Conservation (phyloP, 768 basidiomycete genomes). For the Tephrocybe rancida region DNA sequence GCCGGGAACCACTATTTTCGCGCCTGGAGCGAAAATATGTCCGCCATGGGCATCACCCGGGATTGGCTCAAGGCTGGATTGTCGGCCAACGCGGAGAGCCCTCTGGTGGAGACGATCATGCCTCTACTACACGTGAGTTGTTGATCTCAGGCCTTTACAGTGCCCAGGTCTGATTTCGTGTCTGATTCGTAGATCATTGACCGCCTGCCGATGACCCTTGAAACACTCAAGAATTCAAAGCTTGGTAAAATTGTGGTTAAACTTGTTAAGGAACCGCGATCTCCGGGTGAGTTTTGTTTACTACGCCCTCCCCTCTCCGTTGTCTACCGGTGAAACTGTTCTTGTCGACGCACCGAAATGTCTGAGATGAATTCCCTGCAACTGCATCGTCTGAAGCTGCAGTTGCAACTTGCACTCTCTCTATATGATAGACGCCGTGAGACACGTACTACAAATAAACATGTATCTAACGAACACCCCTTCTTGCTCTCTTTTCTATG, state of each 20-base stretch:
- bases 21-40: slow-evolving; percentile 79
- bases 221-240: slow-evolving; percentile 69
- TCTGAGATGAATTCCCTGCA: slow-evolving; percentile 17
- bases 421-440: slow-evolving; percentile 32
- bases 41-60: slow-evolving; percentile 76
- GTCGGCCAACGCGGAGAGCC: slow-evolving; percentile 52
- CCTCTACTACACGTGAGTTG: slow-evolving; percentile 81
- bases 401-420: not conserved
- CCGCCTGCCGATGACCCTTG: slow-evolving; percentile 75
- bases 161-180: not conserved
- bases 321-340: slow-evolving; percentile 3
- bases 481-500: slow-evolving; percentile 40
- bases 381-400: slow-evolving; percentile 10
- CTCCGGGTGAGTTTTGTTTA: slow-evolving; percentile 69
- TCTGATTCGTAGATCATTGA: slow-evolving; percentile 67
- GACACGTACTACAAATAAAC: slow-evolving; percentile 46
- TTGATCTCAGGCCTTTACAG: not conserved
- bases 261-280: slow-evolving; percentile 73
- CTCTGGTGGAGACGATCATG: slow-evolving; percentile 78
- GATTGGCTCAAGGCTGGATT: slow-evolving; percentile 82
- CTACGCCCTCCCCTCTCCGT: slow-evolving; percentile 16
- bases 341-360: not conserved
- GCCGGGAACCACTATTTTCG: slow-evolving; percentile 88
- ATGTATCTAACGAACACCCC: slow-evolving; percentile 68
- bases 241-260: slow-evolving; percentile 81